Percentiles rank a stretch among this genome's conserved stretches.
These are phyloP conservation scores for Phaeodactylum tricornutum DNA, from an alignment of 108 stramenopile species.

Conservation along the genomic window DNA sequence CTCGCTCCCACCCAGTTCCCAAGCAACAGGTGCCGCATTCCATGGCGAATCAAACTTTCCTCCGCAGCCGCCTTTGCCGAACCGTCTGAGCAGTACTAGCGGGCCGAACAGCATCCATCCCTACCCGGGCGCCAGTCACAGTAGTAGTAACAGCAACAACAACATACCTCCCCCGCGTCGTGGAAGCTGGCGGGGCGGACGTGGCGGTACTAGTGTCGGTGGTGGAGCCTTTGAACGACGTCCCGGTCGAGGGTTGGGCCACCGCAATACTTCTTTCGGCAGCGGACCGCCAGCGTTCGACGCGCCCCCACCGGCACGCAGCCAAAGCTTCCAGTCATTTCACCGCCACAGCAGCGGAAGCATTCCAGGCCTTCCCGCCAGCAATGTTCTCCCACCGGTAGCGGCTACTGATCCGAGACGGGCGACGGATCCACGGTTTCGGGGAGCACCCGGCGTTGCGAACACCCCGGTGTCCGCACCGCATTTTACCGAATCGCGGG, in stretches of 20 bases:
- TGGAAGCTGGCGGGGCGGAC: too few relatives aligned
- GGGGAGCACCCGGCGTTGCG: conserved; percentile 6
- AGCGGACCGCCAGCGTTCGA: neutral
- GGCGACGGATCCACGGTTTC: conserved; percentile 24
- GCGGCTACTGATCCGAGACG: conserved; percentile 8
- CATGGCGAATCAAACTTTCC: neutral
- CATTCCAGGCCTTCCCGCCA: too few relatives aligned
- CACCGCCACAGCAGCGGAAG: neutral
- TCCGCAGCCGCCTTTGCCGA: conserved; percentile 1
- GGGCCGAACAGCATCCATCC: conserved; percentile 1
- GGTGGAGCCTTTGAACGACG: too few relatives aligned
- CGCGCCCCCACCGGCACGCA: neutral
- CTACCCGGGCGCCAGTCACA: neutral
- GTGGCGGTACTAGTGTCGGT: too few relatives aligned
- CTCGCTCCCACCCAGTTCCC: too few relatives aligned
- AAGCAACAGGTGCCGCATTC: neutral
- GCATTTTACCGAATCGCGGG: neutral
- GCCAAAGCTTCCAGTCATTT: neutral
- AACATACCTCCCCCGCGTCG: too few relatives aligned
- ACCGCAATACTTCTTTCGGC: neutral
- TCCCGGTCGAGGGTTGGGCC: too few relatives aligned
- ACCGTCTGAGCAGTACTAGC: neutral
- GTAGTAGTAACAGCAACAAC: too few relatives aligned
- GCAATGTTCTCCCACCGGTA: neutral
- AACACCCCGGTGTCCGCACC: neutral